Conservation (phyloP, 2,329 filamentous ascomycete species). For the Phialophora macrospora region DNA sequence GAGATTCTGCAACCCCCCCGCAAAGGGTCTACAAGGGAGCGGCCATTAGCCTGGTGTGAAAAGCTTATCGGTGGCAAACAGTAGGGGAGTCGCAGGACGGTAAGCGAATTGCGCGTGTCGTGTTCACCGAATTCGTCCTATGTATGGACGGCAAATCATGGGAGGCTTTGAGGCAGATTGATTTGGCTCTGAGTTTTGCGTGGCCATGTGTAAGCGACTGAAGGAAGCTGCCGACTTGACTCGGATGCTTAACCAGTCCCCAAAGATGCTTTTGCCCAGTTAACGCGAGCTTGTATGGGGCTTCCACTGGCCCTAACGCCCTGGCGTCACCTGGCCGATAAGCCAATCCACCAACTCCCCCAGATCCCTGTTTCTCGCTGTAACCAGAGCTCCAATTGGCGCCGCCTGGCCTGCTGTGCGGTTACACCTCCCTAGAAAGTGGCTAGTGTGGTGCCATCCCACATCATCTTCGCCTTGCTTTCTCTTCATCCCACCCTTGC, state of each 20-base stretch:
- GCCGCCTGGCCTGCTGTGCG: slow-evolving; percentile 8
- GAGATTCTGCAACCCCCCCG: slow-evolving; percentile 16
- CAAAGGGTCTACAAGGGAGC: slow-evolving; percentile 6
- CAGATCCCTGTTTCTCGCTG: background rate
- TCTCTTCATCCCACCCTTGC: slow-evolving; percentile 16
- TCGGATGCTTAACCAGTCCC: slow-evolving; percentile 2
- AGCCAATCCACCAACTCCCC: background rate
- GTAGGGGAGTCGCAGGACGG: background rate
- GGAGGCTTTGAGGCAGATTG: background rate
- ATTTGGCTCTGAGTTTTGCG: background rate
- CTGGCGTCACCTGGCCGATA: slow-evolving; percentile 3
- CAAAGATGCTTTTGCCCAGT: background rate
- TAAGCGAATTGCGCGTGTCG: background rate
- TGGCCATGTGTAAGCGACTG: background rate
- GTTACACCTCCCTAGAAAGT: slow-evolving; percentile 22
- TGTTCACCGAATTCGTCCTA: background rate
- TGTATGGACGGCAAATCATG: background rate
- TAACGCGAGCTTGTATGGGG: background rate
- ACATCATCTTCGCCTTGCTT: slow-evolving; percentile 21
- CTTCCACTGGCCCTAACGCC: background rate
- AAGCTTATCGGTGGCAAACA: slow-evolving; percentile 28
- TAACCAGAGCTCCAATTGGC: slow-evolving; percentile 9
- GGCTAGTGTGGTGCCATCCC: slow-evolving; percentile 17
- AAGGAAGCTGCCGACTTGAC: slow-evolving; percentile 6
- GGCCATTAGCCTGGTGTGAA: slow-evolving; percentile 5